Conservation (phyloP, 352 stramenopile species). For the Pythium myriotylum region DNA sequence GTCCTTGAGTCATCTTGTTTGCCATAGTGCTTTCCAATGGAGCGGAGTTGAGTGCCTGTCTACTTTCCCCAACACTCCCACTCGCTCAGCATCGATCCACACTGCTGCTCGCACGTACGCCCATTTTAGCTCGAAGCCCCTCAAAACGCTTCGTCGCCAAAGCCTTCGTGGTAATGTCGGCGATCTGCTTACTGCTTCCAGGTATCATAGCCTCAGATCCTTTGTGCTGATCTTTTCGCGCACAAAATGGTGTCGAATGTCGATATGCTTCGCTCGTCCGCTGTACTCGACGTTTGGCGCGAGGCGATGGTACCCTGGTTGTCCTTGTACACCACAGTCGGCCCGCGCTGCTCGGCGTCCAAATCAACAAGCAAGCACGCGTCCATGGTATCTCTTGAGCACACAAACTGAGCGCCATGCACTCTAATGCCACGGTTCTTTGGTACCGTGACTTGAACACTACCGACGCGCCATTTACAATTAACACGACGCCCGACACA, state of each 20-base stretch:
- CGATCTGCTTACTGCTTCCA: conserved; percentile 6
- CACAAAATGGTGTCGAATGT: conserved; percentile 12
- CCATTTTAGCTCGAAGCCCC: not conserved
- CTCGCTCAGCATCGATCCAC: not conserved
- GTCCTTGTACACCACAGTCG: conserved; percentile 3
- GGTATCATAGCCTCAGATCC: not conserved
- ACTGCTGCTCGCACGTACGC: not conserved
- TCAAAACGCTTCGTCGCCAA: conserved; percentile 8
- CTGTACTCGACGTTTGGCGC: conserved; percentile 15
- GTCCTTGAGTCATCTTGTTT: no score
- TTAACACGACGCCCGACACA: not conserved
- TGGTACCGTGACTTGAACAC: conserved; percentile 4
- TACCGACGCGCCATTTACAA: not conserved
- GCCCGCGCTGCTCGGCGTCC: not conserved
- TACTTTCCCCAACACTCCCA: not conserved
- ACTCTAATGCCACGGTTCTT: conserved; percentile 8
- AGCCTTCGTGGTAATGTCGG: conserved; percentile 19
- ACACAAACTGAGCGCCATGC: conserved; percentile 11
- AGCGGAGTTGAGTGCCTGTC: no score
- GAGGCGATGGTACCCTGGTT: conserved; percentile 22
- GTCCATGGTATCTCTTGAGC: conserved; percentile 6
- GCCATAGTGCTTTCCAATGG: no score
- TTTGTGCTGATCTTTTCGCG: conserved; percentile 12
- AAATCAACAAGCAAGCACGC: conserved; percentile 3
- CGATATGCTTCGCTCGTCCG: conserved; percentile 17